Conservation (phyloP, 139 green algal genomes). For the Yamagishiella unicocca region DNA sequence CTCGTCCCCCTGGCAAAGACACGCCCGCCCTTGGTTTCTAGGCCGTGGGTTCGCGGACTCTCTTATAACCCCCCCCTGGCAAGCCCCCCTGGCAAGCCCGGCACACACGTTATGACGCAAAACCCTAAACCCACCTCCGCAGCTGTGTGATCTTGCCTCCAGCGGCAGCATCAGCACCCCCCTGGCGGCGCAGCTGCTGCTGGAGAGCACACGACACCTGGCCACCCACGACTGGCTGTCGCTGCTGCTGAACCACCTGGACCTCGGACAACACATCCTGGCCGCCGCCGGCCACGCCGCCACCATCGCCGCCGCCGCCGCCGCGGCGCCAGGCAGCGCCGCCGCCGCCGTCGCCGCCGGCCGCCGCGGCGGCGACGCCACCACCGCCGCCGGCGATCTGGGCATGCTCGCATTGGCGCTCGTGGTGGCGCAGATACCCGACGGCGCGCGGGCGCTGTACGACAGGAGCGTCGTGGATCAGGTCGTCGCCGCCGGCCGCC, state of each 20-base stretch:
- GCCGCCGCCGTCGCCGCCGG: neutral
- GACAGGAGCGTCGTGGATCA: constrained; percentile 45
- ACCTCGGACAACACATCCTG: constrained; percentile 21
- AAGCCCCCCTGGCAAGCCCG: no score
- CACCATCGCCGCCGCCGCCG: neutral
- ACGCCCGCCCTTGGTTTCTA: no score
- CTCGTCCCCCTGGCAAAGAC: no score
- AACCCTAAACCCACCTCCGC: no score
- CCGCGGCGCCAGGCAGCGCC: neutral
- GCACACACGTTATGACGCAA: no score
- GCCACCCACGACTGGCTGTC: constrained; percentile 31
- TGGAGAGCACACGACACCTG: constrained; percentile 25
- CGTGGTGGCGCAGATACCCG: constrained; percentile 49
- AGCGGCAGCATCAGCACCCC: constrained; percentile 14
- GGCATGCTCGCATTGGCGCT: constrained; percentile 60
- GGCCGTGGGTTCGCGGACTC: no score
- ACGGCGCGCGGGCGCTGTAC: constrained; percentile 59
- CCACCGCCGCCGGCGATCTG: constrained; percentile 42
- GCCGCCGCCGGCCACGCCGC: constrained; percentile 11
- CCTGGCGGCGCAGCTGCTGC: constrained; percentile 36
- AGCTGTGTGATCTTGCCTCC: constrained; percentile 36
- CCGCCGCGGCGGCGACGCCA: constrained; percentile 4
- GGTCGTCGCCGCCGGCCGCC: constrained; percentile 35
- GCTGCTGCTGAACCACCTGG: neutral
- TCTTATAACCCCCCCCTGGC: no score